These are phyloP conservation scores for Lolium multiflorum DNA, from an alignment of 176 grass and related monocot species.

Conservation along the genomic window DNA sequence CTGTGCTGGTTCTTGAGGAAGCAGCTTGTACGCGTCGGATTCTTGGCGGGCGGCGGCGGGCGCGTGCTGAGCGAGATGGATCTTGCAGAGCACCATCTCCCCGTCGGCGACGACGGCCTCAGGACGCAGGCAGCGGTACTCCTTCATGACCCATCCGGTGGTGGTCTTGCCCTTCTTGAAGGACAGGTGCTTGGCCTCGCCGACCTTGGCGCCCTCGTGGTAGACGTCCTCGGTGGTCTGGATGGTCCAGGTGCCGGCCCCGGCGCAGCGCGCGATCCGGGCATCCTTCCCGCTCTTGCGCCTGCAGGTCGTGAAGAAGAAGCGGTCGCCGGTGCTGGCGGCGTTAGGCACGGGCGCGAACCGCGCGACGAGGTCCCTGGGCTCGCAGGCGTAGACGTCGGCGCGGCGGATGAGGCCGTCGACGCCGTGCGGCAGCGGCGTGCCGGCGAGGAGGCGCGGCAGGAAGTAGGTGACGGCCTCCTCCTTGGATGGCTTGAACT, in stretches of 20 bases:
- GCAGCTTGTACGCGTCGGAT: background rate
- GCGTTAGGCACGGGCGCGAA: background rate
- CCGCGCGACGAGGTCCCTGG: background rate
- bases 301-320: slow-evolving; percentile 20
- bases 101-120: background rate
- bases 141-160: slow-evolving; percentile 31
- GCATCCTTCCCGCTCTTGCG: background rate
- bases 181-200: background rate
- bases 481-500: background rate
- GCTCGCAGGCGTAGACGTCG: background rate
- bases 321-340: background rate
- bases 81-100: slow-evolving; percentile 28
- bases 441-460: background rate
- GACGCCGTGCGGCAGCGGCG: background rate
- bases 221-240: background rate
- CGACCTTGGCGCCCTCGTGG: background rate
- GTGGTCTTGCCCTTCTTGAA: background rate
- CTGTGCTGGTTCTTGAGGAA: background rate
- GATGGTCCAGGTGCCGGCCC: background rate
- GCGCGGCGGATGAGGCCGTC: background rate
- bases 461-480: background rate
- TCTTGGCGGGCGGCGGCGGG: background rate
- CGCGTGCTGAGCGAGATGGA: slow-evolving; percentile 11
- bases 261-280: background rate
- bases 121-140: background rate